Base-by-base conservation (phyloP, 768 basidiomycete species). In the Pisolithus marmoratus region DNA sequence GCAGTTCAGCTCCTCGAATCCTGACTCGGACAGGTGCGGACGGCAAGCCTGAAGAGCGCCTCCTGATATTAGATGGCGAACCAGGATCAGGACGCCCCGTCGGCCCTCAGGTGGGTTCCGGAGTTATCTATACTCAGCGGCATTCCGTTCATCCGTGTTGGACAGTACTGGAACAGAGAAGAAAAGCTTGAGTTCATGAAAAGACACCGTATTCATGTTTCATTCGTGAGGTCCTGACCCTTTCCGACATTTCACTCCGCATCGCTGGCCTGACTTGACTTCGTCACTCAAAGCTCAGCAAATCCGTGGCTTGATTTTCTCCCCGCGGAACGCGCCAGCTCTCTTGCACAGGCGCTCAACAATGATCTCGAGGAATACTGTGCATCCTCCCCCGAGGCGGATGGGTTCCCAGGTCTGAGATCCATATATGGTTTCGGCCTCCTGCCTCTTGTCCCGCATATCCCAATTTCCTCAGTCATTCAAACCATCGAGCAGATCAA, bases 261-360 rank as follows among this genome's bases (percentile, higher is more conserved):
- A 43, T 12, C 53, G 38, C 56, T 5, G 12, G 38, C 23, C 46
- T 64, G 50, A 70, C 55, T 20, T 22, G 31, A 34, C 8, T 45
- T 22, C 19, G 52, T 40, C 31, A 34, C 50, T 47, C 42, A 58
- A n/a, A 90, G 90, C 64, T 80, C 87, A 23, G 91, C 91, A 24
- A 94, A 94, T 61, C 92, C 91, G 8, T 94, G 91, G 91, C 79
- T 94, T 34, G 92, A 94, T 66, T 94, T 93, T 62, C 77, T 94
- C 22, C 66, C 84, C 5, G 79, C 87, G 9, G 62, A 78, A 23
- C 79, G 85, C 40, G 92, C 91, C 8, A 74, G 78, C 46, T 62
- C 64, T 12, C 76, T 93, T 17, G 89, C 90, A 0, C 67, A 64
- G n/a, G 77, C 84, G 46, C 73, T 94, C 41, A 94, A 94, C 63